Conservation (phyloP, 805 yeast species). For the Kregervanrija delftensis region DNA sequence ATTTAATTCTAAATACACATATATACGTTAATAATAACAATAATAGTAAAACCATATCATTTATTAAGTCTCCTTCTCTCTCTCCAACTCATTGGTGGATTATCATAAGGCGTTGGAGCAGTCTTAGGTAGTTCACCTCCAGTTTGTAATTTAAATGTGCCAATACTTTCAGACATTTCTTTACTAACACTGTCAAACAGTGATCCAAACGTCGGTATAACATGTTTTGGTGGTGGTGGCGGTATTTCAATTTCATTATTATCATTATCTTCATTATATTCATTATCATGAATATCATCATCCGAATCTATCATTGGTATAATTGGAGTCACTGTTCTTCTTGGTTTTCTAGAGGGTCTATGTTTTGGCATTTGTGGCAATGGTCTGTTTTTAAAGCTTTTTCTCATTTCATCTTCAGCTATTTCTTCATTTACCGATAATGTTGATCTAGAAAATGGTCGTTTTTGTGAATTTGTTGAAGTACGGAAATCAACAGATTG, state of each 20-base stretch:
- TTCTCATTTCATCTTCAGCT: slow-evolving; percentile 5
- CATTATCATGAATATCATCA: background rate
- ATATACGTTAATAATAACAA: background rate
- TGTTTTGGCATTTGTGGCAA: slow-evolving; percentile 4
- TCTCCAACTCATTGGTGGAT: slow-evolving; percentile 4
- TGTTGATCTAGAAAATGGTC: background rate
- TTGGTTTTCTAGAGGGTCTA: background rate
- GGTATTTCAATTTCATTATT: slow-evolving; percentile 9
- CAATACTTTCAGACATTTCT: background rate
- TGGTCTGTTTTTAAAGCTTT: slow-evolving; percentile 8
- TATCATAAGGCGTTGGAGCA: background rate
- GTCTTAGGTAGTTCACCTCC: slow-evolving; percentile 1
- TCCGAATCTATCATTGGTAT: too few relatives aligned
- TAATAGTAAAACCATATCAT: background rate
- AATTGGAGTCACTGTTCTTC: background rate
- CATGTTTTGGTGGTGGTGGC: slow-evolving; percentile 24
- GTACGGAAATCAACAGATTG: slow-evolving; percentile 20
- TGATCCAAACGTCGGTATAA: slow-evolving; percentile 14
- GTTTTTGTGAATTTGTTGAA: slow-evolving; percentile 4
- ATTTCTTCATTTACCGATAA: background rate
- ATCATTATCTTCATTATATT: background rate
- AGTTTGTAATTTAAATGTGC: slow-evolving; percentile 1
- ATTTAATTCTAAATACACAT: background rate
- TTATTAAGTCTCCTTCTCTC: slow-evolving; percentile 3
- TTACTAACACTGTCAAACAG: slow-evolving; percentile 5